Conservation (phyloP, 345 rosid genomes). For the Gossypium bickii region DNA sequence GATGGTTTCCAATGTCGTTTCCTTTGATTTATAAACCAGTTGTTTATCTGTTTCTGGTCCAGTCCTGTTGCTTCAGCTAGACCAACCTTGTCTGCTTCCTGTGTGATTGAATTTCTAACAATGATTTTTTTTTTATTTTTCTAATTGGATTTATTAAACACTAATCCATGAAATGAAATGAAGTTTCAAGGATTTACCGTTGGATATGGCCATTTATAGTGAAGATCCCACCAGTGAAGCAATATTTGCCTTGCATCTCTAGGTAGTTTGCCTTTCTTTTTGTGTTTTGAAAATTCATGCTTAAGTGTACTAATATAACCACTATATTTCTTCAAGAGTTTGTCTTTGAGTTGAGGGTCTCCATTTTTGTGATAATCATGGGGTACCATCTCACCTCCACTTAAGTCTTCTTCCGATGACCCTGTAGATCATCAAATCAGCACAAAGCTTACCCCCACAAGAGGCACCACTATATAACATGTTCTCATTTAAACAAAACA, state of each 20-base stretch:
- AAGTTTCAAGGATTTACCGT: slow-evolving; percentile 32
- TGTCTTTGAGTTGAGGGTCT: slow-evolving; percentile 58
- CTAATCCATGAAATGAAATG: not conserved
- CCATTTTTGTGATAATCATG: slow-evolving; percentile 40
- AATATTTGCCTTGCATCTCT: slow-evolving; percentile 68
- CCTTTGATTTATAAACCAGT: no score
- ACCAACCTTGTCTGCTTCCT: slow-evolving; percentile 64
- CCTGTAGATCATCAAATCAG: slow-evolving; percentile 45
- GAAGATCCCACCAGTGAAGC: slow-evolving; percentile 70
- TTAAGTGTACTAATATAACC: slow-evolving; percentile 64
- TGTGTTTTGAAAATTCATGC: slow-evolving; percentile 66
- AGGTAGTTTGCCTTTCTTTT: slow-evolving; percentile 75
- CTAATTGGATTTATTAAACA: not conserved
- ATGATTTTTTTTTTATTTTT: not conserved
- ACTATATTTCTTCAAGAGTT: slow-evolving; percentile 52
- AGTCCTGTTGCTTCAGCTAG: slow-evolving; percentile 50
- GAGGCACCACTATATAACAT: no score
- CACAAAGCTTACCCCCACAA: no score
- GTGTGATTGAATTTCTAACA: not conserved
- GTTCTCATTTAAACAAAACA: no score
- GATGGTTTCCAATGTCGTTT: slow-evolving; percentile 77
- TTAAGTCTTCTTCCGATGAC: slow-evolving; percentile 60
- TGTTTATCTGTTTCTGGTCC: no score
- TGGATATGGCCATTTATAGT: slow-evolving; percentile 81
- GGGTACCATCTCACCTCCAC: slow-evolving; percentile 49